phyloP scores from a whole-genome alignment of 495 filamentous ascomycete species.

The Lasiosphaeria miniovina region DNA sequence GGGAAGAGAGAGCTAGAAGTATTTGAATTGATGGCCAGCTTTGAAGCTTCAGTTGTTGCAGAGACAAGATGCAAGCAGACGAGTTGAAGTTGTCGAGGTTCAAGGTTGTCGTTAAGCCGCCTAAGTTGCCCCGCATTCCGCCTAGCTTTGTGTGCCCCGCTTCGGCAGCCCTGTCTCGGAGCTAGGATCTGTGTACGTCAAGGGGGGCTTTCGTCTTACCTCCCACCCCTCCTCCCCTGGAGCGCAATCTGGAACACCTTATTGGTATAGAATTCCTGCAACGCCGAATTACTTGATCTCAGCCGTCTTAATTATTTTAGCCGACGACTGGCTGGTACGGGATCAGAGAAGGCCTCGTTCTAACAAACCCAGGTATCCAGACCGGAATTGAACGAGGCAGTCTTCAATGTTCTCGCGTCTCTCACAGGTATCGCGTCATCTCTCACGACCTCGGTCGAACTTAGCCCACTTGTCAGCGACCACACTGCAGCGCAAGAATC shows the following conservation, averaged over 20 bases:
- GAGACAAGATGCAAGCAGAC: not conserved
- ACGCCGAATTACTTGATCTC: no score
- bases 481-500: slow-evolving; percentile 17
- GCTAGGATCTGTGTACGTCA: not conserved
- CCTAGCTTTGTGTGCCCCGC: slow-evolving; percentile 2
- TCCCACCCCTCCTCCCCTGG: no score
- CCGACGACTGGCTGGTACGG: no score
- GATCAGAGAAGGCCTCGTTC: no score
- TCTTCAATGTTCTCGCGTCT: slow-evolving; percentile 71
- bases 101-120: not conserved
- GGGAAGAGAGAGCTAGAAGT: not conserved
- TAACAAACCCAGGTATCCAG: no score
- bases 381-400: not conserved
- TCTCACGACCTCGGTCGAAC: slow-evolving; percentile 60
- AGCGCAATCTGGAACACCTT: no score
- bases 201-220: no score
- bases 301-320: no score
- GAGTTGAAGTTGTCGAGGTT: not conserved
- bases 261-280: no score
- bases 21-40: not conserved
- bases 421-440: slow-evolving; percentile 68
- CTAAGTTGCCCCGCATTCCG: slow-evolving; percentile 6
- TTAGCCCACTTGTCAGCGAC: slow-evolving; percentile 50
- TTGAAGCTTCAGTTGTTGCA: not conserved
- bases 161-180: not conserved